A percentile compares a stretch with the other conserved stretches of the same genome.
Evolutionary conservation across 257 asterid genomes (phyloP).

Genomic region (Nemophila menziesii): DNA sequence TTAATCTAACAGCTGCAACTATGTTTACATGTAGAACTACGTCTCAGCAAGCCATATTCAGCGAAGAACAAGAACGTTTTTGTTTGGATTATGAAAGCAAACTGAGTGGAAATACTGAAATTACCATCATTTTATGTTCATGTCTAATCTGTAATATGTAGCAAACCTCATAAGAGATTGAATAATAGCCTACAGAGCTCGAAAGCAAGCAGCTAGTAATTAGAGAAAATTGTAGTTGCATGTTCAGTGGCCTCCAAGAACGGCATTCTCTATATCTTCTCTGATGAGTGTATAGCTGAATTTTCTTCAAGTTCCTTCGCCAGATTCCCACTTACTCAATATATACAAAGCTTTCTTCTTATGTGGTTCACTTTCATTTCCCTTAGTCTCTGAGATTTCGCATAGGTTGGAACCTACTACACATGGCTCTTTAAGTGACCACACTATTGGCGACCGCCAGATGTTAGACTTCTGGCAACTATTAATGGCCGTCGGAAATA

Average conservation of each 20-base stretch:
- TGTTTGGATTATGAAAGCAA: neutral
- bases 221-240: neutral
- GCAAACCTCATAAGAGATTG: too few relatives aligned
- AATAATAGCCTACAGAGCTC: neutral
- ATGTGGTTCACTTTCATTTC: too few relatives aligned
- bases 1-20: slow-evolving; percentile 9
- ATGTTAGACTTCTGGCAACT: too few relatives aligned
- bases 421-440: too few relatives aligned
- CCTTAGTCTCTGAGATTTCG: too few relatives aligned
- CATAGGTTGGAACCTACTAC: too few relatives aligned
- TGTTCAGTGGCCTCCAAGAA: slow-evolving; percentile 86
- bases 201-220: neutral
- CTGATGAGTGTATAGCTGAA: slow-evolving; percentile 91
- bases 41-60: neutral
- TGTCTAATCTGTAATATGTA: too few relatives aligned
- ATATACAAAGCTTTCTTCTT: too few relatives aligned
- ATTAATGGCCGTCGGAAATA: too few relatives aligned
- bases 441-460: too few relatives aligned
- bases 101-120: neutral
- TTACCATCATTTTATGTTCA: neutral
- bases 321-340: too few relatives aligned
- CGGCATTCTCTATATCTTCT: slow-evolving; percentile 94
- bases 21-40: neutral
- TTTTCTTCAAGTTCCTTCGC: slow-evolving; percentile 90
- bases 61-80: neutral